phyloP scores from a whole-genome alignment of 805 yeast species.

The Priceomyces medius region DNA sequence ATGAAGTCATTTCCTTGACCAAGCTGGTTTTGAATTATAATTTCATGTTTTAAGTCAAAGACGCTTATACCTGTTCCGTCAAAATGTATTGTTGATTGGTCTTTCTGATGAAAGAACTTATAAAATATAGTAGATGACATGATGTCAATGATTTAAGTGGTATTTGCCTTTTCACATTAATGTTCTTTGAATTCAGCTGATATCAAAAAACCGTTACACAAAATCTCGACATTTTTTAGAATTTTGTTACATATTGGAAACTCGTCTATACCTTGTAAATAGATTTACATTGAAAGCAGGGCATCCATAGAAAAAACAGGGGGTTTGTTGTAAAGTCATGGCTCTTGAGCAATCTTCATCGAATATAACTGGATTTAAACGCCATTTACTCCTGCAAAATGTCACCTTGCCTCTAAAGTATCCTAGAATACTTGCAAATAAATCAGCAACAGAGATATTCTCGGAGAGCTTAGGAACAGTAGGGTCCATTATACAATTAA shows the following conservation, averaged over 20 bases:
- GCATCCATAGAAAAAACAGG: conserved; percentile 1
- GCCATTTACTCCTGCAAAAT: conserved; percentile 14
- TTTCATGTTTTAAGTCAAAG: conserved; percentile 90
- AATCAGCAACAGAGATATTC: conserved; percentile 24
- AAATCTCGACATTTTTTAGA: conserved; percentile 2
- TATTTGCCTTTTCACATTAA: background rate
- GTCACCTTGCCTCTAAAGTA: conserved; percentile 28
- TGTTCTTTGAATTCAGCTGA: background rate
- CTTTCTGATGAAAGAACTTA: conserved; percentile 79
- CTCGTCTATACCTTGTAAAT: background rate
- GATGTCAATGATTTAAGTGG: too few species aligned
- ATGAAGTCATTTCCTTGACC: conserved; percentile 86
- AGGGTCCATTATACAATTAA: conserved; percentile 25
- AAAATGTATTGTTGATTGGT: conserved; percentile 73
- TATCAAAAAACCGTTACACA: conserved; percentile 5
- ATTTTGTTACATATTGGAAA: background rate
- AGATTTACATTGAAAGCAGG: background rate
- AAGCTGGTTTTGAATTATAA: conserved; percentile 74
- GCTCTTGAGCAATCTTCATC: conserved; percentile 17
- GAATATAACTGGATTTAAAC: conserved; percentile 19
- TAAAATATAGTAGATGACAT: conserved; percentile 92
- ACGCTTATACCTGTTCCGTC: conserved; percentile 97
- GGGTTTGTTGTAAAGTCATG: conserved; percentile 7
- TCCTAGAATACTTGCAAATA: conserved; percentile 5
- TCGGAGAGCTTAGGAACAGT: conserved; percentile 14